Percentiles rank a stretch among this genome's conserved stretches.
Evolutionary conservation across 176 grass and related monocot genomes (phyloP).

Genomic region (Echinochloa phyllopogon): DNA sequence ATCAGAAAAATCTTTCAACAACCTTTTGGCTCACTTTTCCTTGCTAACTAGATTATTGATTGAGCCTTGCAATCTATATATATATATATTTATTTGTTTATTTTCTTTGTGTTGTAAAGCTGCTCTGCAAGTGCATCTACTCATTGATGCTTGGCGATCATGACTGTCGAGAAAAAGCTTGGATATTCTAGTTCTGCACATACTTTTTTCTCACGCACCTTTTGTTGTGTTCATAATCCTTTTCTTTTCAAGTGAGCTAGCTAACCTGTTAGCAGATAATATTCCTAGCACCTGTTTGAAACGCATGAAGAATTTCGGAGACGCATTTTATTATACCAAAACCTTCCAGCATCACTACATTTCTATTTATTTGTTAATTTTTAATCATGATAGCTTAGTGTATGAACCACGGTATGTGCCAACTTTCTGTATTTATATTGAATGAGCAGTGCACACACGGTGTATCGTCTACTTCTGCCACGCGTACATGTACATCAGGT

Average conservation of each 20-base stretch:
- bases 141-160: conserved; percentile 41
- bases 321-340: background rate
- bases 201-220: background rate
- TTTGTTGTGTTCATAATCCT: conserved; percentile 7
- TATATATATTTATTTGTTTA: background rate
- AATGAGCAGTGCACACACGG: background rate
- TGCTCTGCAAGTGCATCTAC: conserved; percentile 27
- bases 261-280: background rate
- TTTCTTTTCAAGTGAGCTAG: background rate
- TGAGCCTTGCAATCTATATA: background rate
- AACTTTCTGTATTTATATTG: background rate
- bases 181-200: background rate
- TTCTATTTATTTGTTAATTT: background rate
- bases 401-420: background rate
- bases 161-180: conserved; percentile 37
- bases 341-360: background rate
- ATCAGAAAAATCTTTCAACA: conserved; percentile 27
- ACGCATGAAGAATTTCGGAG: background rate
- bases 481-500: background rate
- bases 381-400: background rate
- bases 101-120: conserved; percentile 30
- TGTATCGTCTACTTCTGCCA: background rate
- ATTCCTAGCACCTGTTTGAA: background rate
- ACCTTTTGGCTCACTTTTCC: conserved; percentile 10
- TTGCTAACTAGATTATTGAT: conserved; percentile 1